phyloP scores from a whole-genome alignment of 1,284 basidiomycete genomes.

The Golubevia sp. region DNA sequence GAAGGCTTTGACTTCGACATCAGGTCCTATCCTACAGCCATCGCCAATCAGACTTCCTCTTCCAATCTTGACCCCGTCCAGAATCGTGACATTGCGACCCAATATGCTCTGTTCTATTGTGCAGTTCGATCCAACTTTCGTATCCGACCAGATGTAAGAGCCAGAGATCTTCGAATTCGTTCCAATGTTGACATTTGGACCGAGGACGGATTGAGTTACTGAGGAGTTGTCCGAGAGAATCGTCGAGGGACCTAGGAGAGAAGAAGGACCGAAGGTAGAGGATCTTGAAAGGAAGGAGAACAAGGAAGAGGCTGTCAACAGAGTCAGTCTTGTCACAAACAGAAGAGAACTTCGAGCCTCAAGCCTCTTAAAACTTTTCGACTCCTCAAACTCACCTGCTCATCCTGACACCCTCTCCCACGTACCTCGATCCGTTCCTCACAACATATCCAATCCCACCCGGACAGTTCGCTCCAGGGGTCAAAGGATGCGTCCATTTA shows the following conservation, averaged over 20 bases:
- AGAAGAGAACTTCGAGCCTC: not conserved
- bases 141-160: conserved; percentile 43
- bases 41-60: conserved; percentile 42
- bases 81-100: conserved; percentile 39
- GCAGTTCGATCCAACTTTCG: conserved; percentile 36
- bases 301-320: no score
- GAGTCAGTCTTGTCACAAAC: not conserved
- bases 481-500: conserved; percentile 90
- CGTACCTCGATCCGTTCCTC: conserved; percentile 15
- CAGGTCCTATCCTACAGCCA: conserved; percentile 47
- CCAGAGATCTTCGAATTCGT: conserved; percentile 19
- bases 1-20: conserved; percentile 28
- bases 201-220: conserved; percentile 33
- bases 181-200: conserved; percentile 36
- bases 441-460: conserved; percentile 64
- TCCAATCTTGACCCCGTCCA: conserved; percentile 43
- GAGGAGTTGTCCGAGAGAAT: conserved; percentile 26
- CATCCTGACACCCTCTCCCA: conserved; percentile 30
- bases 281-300: no score
- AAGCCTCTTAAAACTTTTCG: no score
- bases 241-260: conserved; percentile 29
- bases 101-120: conserved; percentile 38
- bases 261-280: not conserved
- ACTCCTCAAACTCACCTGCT: conserved; percentile 13
- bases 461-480: conserved; percentile 89